Percentiles rank a stretch among this genome's conserved stretches.
Evolutionary conservation across 1,284 basidiomycete species (phyloP).

Genomic region (Bjerkandera adusta): DNA sequence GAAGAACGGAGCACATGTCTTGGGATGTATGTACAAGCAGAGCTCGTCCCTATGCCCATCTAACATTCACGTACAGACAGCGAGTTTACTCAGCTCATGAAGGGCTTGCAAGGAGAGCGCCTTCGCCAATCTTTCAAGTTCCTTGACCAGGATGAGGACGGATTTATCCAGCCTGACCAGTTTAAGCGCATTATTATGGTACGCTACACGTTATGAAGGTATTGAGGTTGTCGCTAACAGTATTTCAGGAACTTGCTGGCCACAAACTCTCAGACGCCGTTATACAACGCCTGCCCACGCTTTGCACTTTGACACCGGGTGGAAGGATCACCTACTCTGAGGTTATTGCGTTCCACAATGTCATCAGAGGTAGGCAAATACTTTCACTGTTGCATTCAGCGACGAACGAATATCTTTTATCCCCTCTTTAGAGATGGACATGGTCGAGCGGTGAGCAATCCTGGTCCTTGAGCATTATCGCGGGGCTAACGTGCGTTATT

Average conservation of each 20-base stretch:
- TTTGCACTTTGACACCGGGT: conserved; percentile 85
- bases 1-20: conserved; percentile 84
- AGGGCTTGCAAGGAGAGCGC: conserved; percentile 93
- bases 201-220: conserved; percentile 24
- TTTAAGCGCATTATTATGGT: conserved; percentile 93
- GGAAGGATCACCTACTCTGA: conserved; percentile 93
- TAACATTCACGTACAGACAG: conserved; percentile 53
- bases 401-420: conserved; percentile 15
- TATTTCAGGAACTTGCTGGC: conserved; percentile 80
- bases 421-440: conserved; percentile 80
- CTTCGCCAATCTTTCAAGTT: conserved; percentile 91
- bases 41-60: conserved; percentile 14
- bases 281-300: conserved; percentile 84
- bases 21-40: conserved; percentile 65
- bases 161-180: conserved; percentile 88
- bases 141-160: conserved; percentile 85
- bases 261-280: conserved; percentile 94
- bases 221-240: background rate
- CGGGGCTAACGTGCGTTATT: background rate
- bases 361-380: conserved; percentile 65
- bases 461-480: background rate
- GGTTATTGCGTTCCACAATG: conserved; percentile 94
- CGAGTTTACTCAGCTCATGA: conserved; percentile 96
- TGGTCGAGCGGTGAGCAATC: conserved; percentile 77
- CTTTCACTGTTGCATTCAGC: conserved; percentile 2